Base-by-base conservation (phyloP, 495 filamentous ascomycete genomes). In the Aspergillus campestris region DNA sequence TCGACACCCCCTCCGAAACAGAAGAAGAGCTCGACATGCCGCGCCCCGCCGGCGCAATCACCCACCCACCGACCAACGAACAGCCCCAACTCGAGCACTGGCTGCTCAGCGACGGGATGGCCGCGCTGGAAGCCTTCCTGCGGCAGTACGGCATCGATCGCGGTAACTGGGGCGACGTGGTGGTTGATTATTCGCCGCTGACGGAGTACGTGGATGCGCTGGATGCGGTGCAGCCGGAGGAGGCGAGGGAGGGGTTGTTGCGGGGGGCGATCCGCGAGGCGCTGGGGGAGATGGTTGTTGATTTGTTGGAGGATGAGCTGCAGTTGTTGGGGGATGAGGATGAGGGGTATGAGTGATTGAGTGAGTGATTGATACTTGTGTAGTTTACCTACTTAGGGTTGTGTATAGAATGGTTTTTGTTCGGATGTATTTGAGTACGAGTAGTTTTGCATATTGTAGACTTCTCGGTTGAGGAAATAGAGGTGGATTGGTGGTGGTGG, bases 101-200 rank as follows among this genome's bases (percentile, higher is more conserved):
- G 66, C 53, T 73, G 12, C 41, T 66, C 7, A 54, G 49, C 8
- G 57, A 66, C 34, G 67, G 66, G 2, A 41, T 73, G 35, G 58
- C 61, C 27, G 43, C 47, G 3, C 49, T 71, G 13, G 63, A 65
- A 18, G 58, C 51, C 12, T 73, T 69, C 46, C 54, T 73, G 30
- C 51, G 52, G 14, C 60, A 73, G 45, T 56, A 70, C 41, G 69
- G 69, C 3, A 60, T 73, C 27, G 69, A 73, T 38, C 61, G 66
- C 6, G 69, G 69, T 5, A 73, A 73, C 38, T 73, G 69, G 69
- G 60, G 60, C 11, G 62, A 66, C 2, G 59, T 64, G 1, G 59
- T 64, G 1, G 39, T 65, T 11, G 65, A 70, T 36, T 62, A 60
- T 39, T 55, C 56, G 18, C 63, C 66, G 1, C 38, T 73, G 39